Evolutionary conservation across 1,139 yeast species (phyloP), one percentile per base, ranked within the genome.

Genomic region (Saccharomyces pastorianus): DNA sequence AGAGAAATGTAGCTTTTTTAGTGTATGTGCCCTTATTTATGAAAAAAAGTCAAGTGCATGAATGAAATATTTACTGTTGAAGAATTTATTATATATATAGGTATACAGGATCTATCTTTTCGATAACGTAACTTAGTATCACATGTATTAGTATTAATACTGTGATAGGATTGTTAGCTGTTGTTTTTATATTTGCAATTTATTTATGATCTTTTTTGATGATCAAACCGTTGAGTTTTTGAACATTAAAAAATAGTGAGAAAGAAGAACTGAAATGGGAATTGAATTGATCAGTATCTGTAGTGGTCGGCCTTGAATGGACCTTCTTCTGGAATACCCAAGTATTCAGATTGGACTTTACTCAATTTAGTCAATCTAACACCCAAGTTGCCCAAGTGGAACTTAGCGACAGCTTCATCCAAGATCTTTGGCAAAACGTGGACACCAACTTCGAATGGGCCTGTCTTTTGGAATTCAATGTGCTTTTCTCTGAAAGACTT

Each of bases 251-350:
- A 26, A 31, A 38, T 20, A 29, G 28, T n/a, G 41, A 14, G 8
- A 34, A 32, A 34, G 25, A 48, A 48, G 38, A 46, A n/a, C 28
- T 48, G 29, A 23, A 38, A 25, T 23, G 17, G 31, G 11, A n/a
- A 7, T 11, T 23, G 28, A 23, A 46, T 46, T 46, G 31, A 46
- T 77, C 89, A 93, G 81, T 93, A 93, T 83, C 97, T 89, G 96
- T 93, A 93, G 80, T 85, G 88, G 70, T 93, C 99, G 72, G 96
- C 85, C 87, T 93, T 93, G 95, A 71, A 93, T 70, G 99, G 99
- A 81, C 99, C 99, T 76, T 85, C 88, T 71, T 76, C 73, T 71
- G 97, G 91, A 68, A 93, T 78, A 73, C 95, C 95, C 76, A 95
- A 86, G 87, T 93, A 93, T 64, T 90, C 96, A 69, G 96, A 84